A percentile compares a stretch with the other conserved stretches of the same genome.
Conservation (phyloP, 768 basidiomycete genomes). For the Auricularia sp. region DNA sequence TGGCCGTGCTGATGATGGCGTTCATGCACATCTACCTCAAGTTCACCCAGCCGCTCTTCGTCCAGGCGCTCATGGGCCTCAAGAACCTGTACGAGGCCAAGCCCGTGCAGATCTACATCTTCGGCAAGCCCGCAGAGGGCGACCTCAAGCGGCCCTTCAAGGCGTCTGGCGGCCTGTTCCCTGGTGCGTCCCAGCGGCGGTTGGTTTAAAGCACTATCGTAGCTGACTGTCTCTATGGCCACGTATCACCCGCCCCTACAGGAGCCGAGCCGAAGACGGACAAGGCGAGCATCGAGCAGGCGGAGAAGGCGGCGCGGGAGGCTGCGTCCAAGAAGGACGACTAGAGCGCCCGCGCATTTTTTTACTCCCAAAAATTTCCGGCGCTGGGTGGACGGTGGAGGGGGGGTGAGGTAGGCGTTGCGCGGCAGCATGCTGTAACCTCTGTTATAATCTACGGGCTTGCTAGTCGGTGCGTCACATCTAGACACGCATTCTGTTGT, state of each 20-base stretch:
- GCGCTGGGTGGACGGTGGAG: no score
- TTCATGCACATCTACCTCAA: conserved; percentile 92
- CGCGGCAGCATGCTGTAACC: background rate
- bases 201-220: no score
- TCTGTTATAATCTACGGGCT: background rate
- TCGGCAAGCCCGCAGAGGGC: conserved; percentile 71
- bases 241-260: conserved; percentile 8
- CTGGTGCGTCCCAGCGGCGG: conserved; percentile 33
- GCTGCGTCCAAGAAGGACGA: conserved; percentile 75
- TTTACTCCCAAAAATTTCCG: background rate
- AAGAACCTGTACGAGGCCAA: conserved; percentile 86
- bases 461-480: background rate
- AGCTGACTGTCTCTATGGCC: no score
- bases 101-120: conserved; percentile 68
- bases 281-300: conserved; percentile 76
- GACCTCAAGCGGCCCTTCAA: conserved; percentile 90
- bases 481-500: background rate
- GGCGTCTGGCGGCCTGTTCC: conserved; percentile 56
- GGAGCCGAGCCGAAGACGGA: conserved; percentile 69
- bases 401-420: background rate
- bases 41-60: conserved; percentile 94
- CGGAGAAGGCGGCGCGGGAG: conserved; percentile 88
- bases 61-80: conserved; percentile 90
- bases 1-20: conserved; percentile 77
- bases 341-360: conserved; percentile 18